Conservation (phyloP, 352 stramenopile genomes). For the Globisporangium mamillatum region DNA sequence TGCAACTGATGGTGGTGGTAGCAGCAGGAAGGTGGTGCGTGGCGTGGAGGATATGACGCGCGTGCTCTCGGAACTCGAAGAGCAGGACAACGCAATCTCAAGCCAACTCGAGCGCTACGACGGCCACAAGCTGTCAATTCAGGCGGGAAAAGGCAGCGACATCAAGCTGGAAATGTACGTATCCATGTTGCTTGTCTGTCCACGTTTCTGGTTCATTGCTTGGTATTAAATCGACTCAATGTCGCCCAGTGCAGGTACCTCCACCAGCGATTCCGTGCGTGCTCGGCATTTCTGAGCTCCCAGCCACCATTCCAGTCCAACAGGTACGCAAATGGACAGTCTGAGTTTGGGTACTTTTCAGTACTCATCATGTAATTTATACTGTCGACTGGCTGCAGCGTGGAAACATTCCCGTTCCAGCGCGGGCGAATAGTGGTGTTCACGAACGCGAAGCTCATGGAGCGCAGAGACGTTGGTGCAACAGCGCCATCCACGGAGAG, state of each 20-base stretch:
- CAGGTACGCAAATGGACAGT: conserved; percentile 15
- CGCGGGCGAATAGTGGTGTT: conserved; percentile 34
- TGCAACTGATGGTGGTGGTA: neutral
- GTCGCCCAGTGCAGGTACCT: conserved; percentile 37
- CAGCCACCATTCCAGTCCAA: conserved; percentile 16
- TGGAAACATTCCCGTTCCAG: conserved; percentile 42
- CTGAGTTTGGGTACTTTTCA: no score
- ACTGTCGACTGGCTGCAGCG: conserved; percentile 11
- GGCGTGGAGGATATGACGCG: conserved; percentile 30
- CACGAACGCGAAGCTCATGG: conserved; percentile 57
- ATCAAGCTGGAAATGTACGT: conserved; percentile 28
- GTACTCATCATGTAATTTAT: no score
- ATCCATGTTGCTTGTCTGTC: neutral
- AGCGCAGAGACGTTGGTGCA: conserved; percentile 35
- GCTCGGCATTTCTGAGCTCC: conserved; percentile 31
- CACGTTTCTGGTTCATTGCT: neutral
- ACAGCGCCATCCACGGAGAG: neutral
- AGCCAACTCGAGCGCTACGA: conserved; percentile 31
- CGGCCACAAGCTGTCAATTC: conserved; percentile 39
- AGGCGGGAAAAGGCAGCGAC: conserved; percentile 23
- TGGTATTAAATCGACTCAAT: neutral
- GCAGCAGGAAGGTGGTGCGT: conserved; percentile 28
- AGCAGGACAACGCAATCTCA: conserved; percentile 29
- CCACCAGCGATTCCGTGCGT: conserved; percentile 58
- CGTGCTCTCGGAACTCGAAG: conserved; percentile 38